These are phyloP conservation scores for Mortierella sp. DNA, from an alignment of 371 early-diverging fungal genomes.

Conservation along the genomic window DNA sequence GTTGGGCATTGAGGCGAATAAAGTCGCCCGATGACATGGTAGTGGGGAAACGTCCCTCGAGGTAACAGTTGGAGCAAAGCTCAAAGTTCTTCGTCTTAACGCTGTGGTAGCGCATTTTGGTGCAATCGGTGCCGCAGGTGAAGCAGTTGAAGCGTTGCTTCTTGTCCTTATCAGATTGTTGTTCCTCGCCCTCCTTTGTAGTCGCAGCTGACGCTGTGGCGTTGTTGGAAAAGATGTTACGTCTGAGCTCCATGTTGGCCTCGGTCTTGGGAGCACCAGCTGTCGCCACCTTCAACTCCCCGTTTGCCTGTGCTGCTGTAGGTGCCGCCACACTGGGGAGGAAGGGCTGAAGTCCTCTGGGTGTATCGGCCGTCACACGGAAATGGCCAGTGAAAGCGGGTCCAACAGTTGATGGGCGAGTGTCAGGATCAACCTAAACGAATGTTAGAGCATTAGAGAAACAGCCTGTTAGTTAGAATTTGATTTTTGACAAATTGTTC, in stretches of 20 bases:
- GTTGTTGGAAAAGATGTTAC: conserved; percentile 37
- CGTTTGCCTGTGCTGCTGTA: conserved; percentile 45
- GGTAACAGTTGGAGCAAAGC: conserved; percentile 91
- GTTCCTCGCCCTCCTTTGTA: conserved; percentile 56
- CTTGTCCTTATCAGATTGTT: conserved; percentile 26
- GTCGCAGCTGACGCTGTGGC: conserved; percentile 30
- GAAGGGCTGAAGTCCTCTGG: conserved; percentile 92
- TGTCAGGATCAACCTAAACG: conserved; percentile 89
- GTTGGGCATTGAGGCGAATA: conserved; percentile 73
- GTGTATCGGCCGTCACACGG: conserved; percentile 95
- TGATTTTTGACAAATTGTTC: background rate
- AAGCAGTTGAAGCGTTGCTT: conserved; percentile 75
- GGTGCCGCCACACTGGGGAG: conserved; percentile 70
- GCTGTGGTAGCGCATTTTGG: conserved; percentile 85
- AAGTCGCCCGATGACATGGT: conserved; percentile 91
- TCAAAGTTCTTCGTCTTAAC: conserved; percentile 86
- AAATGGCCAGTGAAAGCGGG: conserved; percentile 98
- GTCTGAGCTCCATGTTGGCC: conserved; percentile 38
- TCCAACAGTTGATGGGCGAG: conserved; percentile 90
- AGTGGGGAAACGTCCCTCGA: conserved; percentile 95
- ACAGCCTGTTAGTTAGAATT: background rate
- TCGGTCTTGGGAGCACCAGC: conserved; percentile 26
- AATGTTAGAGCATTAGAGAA: background rate
- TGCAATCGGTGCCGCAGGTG: conserved; percentile 94
- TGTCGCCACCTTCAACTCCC: conserved; percentile 27